phyloP scores from a whole-genome alignment of 345 rosid genomes.

The Citrus sp. region DNA sequence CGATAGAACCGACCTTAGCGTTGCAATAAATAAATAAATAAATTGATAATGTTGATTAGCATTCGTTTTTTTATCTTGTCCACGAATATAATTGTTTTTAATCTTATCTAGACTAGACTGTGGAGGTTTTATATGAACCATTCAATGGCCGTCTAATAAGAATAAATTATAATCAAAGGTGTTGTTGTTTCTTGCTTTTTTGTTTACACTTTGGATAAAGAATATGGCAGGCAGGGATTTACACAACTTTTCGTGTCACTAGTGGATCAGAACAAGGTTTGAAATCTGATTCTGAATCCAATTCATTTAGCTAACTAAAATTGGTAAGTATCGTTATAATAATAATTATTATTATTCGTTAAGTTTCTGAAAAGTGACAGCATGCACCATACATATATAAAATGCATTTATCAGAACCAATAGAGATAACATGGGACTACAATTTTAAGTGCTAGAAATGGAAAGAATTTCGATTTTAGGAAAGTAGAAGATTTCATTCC shows the following conservation, averaged over 20 bases:
- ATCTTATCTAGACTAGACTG: conserved; percentile 11
- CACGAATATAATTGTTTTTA: not conserved
- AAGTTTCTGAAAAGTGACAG: no score
- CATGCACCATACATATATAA: no score
- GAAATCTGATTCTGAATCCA: not conserved
- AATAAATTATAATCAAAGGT: not conserved
- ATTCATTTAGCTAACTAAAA: not conserved
- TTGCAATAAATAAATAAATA: not conserved
- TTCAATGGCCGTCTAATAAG: not conserved
- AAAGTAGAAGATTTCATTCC: not conserved
- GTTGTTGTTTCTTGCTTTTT: not conserved
- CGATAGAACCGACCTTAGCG: conserved; percentile 9
- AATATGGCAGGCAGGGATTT: not conserved
- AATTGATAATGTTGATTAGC: not conserved
- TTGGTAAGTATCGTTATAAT: not conserved
- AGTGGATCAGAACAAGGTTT: no score
- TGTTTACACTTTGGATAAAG: conserved; percentile 8
- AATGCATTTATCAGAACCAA: not conserved
- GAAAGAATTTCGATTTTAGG: not conserved
- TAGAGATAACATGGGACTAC: not conserved
- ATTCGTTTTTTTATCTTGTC: conserved; percentile 10
- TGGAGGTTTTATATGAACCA: conserved; percentile 17
- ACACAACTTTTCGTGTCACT: not conserved
- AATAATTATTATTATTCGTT: no score
- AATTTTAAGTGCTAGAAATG: not conserved